Evolutionary conservation across 1,139 yeast species (phyloP), one percentile per base, ranked within the genome.

Genomic region (Eremothecium coryli): DNA sequence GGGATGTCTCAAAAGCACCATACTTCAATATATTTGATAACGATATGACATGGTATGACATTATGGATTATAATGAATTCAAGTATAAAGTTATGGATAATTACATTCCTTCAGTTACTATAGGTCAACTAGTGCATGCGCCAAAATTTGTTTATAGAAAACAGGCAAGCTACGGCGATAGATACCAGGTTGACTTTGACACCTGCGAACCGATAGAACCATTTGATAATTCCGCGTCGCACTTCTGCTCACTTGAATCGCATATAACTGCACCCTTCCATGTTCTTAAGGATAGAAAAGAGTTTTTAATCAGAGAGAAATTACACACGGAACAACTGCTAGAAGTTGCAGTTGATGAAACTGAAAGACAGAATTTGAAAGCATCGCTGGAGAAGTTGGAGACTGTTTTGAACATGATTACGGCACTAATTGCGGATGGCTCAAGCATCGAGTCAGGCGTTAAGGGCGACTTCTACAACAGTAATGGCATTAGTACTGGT

Each of bases 81-180:
- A 84, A 73, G 49, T 47, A 44, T 25, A 38, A 52, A 13, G 42
- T 44, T 32, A 33, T 46, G 21, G 45, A 61, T 61, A 31, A 65
- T 61, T 41, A 56, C 64, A 16, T 63, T 58, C 90, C 93, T 0
- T 60, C 65, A 29, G 68, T 88, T 31, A 61, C 62, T 12, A 69
- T 82, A 0, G 49, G 66, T 13, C 93, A 94, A 1, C 65, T 88
- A 45, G 67, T 82, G 39, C 73, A 64, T 44, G 66, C 94, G 0
- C 95, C 96, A 0, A 69, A 78, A 38, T 78, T 85, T 54, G 70
- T 80, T 18, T 88, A 85, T 56, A 71, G 77, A 45, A 68, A 94
- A 37, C 82, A 81, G 40, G 70, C 76, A 2, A 70, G 67, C 30
- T 65, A 61, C 39, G 64, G 62, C 10, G 63, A 61, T 38, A 52